Evolutionary conservation across 768 basidiomycete genomes (phyloP).

Genomic region (Chiua virens): DNA sequence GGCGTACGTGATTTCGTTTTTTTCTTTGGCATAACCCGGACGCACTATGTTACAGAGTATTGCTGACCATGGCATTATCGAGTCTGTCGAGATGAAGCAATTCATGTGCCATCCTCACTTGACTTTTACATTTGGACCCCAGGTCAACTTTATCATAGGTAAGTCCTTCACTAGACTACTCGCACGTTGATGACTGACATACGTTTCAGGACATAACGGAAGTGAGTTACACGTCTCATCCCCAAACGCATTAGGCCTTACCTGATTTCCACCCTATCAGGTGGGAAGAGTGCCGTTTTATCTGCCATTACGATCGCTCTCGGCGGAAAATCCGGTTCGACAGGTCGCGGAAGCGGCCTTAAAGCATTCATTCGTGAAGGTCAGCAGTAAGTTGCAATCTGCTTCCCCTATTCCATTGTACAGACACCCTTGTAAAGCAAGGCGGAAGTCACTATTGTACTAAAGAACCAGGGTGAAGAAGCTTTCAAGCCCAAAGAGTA

Average conservation of each 20-base stretch:
- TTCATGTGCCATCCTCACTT: constrained; percentile 96
- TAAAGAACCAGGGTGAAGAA: constrained; percentile 91
- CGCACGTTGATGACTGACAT: constrained; percentile 1
- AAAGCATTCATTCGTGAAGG: constrained; percentile 87
- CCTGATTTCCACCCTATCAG: constrained; percentile 39
- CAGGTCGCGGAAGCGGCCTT: constrained; percentile 83
- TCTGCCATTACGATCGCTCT: constrained; percentile 92
- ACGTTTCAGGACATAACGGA: constrained; percentile 72
- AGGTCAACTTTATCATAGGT: constrained; percentile 98
- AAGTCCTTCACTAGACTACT: constrained; percentile 16
- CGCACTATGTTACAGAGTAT: constrained; percentile 50
- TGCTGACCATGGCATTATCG: constrained; percentile 87
- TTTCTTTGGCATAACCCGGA: background rate
- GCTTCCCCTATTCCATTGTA: background rate
- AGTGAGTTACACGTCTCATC: constrained; percentile 52
- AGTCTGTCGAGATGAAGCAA: constrained; percentile 81
- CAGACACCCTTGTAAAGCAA: constrained; percentile 41
- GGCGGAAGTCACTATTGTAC: constrained; percentile 72
- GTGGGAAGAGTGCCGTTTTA: constrained; percentile 93
- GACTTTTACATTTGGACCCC: constrained; percentile 82
- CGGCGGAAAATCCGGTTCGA: constrained; percentile 89
- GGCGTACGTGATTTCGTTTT: constrained; percentile 49
- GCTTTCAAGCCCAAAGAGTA: constrained; percentile 86
- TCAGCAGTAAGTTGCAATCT: constrained; percentile 52
- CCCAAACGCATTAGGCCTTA: background rate